Evolutionary conservation across 108 stramenopile genomes (phyloP), one percentile per base, ranked within the genome.

Genomic region (Nitzschia sp.): DNA sequence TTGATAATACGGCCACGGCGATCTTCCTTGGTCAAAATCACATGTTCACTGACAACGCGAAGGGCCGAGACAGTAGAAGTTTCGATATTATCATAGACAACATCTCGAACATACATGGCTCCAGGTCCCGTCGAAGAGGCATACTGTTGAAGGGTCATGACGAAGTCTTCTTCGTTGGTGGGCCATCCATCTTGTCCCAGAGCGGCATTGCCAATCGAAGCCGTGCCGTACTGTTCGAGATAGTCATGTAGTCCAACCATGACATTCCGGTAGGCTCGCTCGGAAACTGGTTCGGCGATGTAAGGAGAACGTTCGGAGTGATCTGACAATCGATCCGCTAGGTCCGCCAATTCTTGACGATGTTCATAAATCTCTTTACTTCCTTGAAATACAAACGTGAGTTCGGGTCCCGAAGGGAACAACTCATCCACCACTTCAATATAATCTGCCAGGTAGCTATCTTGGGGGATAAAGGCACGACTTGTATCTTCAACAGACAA

Each of bases 391-490:
- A 72, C 71, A 43, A 86, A 58, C 15, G 58, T 71, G 8, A 86
- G 48, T 42, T 69, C 64, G 29, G 68, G 67, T 20, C 85, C 85
- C 6, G 74, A 64, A 38, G 82, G 82, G 44, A 78, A 86, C 55
- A 67, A 81, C 7, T 66, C 52, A 56, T 86, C 85, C 7, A 73
- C 71, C 19, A 74, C 75, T 9, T 61, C 79, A 37, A 77, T 53
- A 41, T 83, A 91, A 38, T 77, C 79, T n/a, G 77, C 73, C 10
- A 93, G 39, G 70, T 93, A 93, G n/a, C 76, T 79, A 57, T 75
- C 87, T 15, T 70, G 70, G n/a, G 92, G 92, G 44, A 93, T 90
- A 60, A 93, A 93, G 59, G 58, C 67, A 10, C 85, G 80, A 15
- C 60, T n/a, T 9, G 82, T 66, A 64, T 86, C 80, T 65, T 86